A percentile compares a stretch with the other conserved stretches of the same genome.
Conservation (phyloP, 768 basidiomycete genomes). For the Suillus americanus region DNA sequence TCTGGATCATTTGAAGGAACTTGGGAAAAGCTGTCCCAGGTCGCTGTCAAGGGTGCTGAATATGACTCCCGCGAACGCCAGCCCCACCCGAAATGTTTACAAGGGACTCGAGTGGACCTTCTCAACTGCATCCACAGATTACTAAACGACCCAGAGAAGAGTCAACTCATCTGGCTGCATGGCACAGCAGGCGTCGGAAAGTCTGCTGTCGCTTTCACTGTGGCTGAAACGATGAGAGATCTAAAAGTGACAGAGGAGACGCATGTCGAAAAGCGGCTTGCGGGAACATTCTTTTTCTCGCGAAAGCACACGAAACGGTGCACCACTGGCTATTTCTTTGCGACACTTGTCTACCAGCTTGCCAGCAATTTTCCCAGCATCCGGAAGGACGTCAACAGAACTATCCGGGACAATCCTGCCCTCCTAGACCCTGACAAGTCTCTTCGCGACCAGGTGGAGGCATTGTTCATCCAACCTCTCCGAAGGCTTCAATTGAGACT, state of each 20-base stretch:
- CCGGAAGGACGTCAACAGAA: neutral
- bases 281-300: neutral
- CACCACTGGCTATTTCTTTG: neutral
- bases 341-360: neutral
- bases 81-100: neutral
- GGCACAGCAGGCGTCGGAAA: neutral
- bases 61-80: neutral
- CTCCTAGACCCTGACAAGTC: neutral
- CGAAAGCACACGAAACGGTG: neutral
- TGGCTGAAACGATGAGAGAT: neutral
- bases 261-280: neutral
- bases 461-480: slow-evolving; percentile 2
- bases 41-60: neutral
- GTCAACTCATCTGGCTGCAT: neutral
- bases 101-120: neutral
- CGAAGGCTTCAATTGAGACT: neutral
- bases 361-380: neutral
- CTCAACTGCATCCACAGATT: neutral
- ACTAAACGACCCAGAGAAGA: neutral
- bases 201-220: neutral
- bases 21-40: neutral
- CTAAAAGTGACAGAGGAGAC: neutral
- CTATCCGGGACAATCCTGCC: neutral
- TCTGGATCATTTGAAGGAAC: neutral
- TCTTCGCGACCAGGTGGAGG: neutral